phyloP scores from a whole-genome alignment of 208 protist genomes.

The Leishmania guyanensis region DNA sequence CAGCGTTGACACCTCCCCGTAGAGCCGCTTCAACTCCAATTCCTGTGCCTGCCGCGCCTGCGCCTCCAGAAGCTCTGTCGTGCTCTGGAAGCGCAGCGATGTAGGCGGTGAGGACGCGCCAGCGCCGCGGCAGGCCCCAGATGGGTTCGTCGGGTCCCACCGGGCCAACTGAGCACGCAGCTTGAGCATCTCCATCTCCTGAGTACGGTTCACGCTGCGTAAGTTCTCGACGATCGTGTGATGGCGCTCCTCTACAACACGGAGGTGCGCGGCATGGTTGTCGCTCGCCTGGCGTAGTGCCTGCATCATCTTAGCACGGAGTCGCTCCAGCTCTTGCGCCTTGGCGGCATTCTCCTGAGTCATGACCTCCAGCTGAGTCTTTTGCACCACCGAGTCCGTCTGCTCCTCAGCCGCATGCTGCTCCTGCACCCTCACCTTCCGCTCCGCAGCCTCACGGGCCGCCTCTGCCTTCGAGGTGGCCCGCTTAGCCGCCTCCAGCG shows the following conservation, averaged over 20 bases:
- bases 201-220: slow-evolving; percentile 49
- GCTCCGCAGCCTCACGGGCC: slow-evolving; percentile 20
- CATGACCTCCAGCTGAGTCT: slow-evolving; percentile 60
- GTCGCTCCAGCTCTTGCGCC: slow-evolving; percentile 70
- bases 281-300: slow-evolving; percentile 69
- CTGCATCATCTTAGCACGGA: slow-evolving; percentile 66
- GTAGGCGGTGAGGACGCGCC: slow-evolving; percentile 1
- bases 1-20: slow-evolving; percentile 54
- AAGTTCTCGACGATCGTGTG: slow-evolving; percentile 63
- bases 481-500: slow-evolving; percentile 26
- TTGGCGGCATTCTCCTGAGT: slow-evolving; percentile 69
- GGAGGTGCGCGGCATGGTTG: slow-evolving; percentile 80
- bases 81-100: slow-evolving; percentile 24
- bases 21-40: slow-evolving; percentile 76
- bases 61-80: slow-evolving; percentile 67
- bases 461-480: slow-evolving; percentile 23
- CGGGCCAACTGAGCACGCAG: slow-evolving; percentile 75
- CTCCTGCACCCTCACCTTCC: slow-evolving; percentile 20
- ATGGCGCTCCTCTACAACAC: slow-evolving; percentile 81
- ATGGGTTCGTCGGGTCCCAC: slow-evolving; percentile 39
- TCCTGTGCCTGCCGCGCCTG: slow-evolving; percentile 74
- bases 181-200: slow-evolving; percentile 71
- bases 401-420: slow-evolving; percentile 37
- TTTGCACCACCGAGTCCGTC: slow-evolving; percentile 36
- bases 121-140: slow-evolving; percentile 16